A percentile compares a stretch with the other conserved stretches of the same genome.
Conservation (phyloP, 2,329 filamentous ascomycete genomes). For the Biscogniauxia sp. region DNA sequence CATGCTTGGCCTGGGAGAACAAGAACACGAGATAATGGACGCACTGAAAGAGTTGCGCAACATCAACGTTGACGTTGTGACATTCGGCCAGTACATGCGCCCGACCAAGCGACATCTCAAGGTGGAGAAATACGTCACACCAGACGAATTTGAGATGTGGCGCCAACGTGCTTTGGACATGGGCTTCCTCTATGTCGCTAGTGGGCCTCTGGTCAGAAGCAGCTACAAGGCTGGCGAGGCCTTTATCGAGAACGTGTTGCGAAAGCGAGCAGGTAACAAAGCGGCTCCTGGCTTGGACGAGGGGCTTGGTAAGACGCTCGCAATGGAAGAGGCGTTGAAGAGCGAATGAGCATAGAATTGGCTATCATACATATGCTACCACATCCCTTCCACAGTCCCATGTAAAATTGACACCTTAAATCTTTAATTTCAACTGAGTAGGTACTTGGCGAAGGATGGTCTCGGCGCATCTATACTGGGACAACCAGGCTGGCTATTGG, state of each 20-base stretch:
- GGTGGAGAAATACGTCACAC: constrained; percentile 92
- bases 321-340: constrained; percentile 23
- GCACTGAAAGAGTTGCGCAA: constrained; percentile 77
- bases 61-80: constrained; percentile 86
- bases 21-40: constrained; percentile 79
- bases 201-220: constrained; percentile 86
- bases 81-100: constrained; percentile 99
- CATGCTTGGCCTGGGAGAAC: constrained; percentile 94
- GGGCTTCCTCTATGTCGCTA: constrained; percentile 96
- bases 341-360: constrained; percentile 5
- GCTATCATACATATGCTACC: not conserved
- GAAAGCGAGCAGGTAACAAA: constrained; percentile 65
- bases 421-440: not conserved
- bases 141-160: constrained; percentile 90
- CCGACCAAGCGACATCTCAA: constrained; percentile 97
- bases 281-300: constrained; percentile 9
- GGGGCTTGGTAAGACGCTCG: constrained; percentile 22
- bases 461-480: constrained; percentile 15
- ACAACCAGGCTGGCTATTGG: not conserved
- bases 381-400: not conserved
- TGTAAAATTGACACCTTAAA: constrained; percentile 15
- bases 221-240: constrained; percentile 98
- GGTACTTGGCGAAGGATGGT: constrained; percentile 6
- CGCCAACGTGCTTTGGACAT: constrained; percentile 83
- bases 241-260: constrained; percentile 97